phyloP scores from a whole-genome alignment of 192 early-diverging fungal genomes.

The Backusella tuberculispora region DNA sequence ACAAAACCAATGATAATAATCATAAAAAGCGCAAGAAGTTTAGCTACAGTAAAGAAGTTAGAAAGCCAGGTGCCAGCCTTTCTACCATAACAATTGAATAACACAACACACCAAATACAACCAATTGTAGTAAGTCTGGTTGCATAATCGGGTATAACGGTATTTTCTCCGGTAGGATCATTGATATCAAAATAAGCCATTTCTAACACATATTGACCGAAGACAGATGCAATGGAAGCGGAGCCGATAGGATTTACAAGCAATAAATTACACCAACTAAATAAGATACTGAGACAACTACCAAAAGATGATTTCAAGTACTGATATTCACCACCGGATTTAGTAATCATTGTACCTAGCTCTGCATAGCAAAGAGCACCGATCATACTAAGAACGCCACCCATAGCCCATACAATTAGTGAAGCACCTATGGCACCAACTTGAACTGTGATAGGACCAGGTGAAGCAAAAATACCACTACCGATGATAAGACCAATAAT shows the following conservation, averaged over 20 bases:
- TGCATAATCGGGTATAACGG: slow-evolving; percentile 24
- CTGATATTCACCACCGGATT: slow-evolving; percentile 84
- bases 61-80: slow-evolving; percentile 56
- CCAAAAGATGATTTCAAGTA: slow-evolving; percentile 75
- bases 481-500: slow-evolving; percentile 78
- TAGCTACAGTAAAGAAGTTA: slow-evolving; percentile 71
- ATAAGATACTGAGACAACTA: slow-evolving; percentile 53
- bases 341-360: slow-evolving; percentile 82
- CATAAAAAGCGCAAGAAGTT: slow-evolving; percentile 65
- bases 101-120: slow-evolving; percentile 39
- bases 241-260: slow-evolving; percentile 56
- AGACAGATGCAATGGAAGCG: slow-evolving; percentile 56
- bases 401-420: slow-evolving; percentile 71
- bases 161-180: not conserved
- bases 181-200: slow-evolving; percentile 46
- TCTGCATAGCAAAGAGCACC: slow-evolving; percentile 89
- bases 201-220: slow-evolving; percentile 71
- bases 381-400: slow-evolving; percentile 71
- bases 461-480: slow-evolving; percentile 81
- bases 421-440: slow-evolving; percentile 68
- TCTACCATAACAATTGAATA: slow-evolving; percentile 47
- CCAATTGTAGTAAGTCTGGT: slow-evolving; percentile 31
- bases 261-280: slow-evolving; percentile 59
- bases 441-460: slow-evolving; percentile 64
- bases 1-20: slow-evolving; percentile 72